Conservation (phyloP, 768 basidiomycete genomes). For the Lenzites betulinus region DNA sequence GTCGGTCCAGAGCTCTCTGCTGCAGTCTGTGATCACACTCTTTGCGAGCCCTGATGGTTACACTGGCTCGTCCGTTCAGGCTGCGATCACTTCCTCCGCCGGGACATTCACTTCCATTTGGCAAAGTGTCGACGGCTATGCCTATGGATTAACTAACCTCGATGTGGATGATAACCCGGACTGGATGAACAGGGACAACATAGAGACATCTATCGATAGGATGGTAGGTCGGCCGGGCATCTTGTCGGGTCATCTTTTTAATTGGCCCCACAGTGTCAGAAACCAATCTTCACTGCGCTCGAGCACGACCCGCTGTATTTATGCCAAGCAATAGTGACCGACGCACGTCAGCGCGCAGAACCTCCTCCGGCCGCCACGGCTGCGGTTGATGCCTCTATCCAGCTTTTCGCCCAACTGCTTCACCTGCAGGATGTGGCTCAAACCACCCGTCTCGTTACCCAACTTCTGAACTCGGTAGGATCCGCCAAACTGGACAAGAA, state of each 20-base stretch:
- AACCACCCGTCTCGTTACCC: conserved; percentile 53
- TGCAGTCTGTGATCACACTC: conserved; percentile 78
- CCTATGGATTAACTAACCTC: conserved; percentile 82
- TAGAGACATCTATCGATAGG: conserved; percentile 78
- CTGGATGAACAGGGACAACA: conserved; percentile 63
- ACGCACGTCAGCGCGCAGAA: conserved; percentile 52
- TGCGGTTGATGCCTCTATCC: conserved; percentile 88
- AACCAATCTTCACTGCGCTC: conserved; percentile 78
- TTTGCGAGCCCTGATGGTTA: conserved; percentile 90
- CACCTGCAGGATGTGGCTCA: conserved; percentile 72
- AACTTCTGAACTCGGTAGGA: conserved; percentile 63
- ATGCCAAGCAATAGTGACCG: conserved; percentile 47
- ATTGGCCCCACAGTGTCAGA: conserved; percentile 53
- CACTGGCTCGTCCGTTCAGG: conserved; percentile 82
- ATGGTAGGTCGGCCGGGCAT: conserved; percentile 51
- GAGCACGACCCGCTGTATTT: conserved; percentile 85
- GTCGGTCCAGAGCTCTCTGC: conserved; percentile 73
- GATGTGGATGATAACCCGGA: conserved; percentile 49
- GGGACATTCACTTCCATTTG: conserved; percentile 86
- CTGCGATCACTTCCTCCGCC: conserved; percentile 84
- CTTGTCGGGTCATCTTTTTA: not conserved
- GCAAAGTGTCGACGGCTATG: conserved; percentile 87
- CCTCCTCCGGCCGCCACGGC: conserved; percentile 78
- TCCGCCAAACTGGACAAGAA: conserved; percentile 88
- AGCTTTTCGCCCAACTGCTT: conserved; percentile 78